Percentiles rank a stretch among this genome's conserved stretches.
phyloP scores from a whole-genome alignment of 192 early-diverging fungal genomes.

The Umbelopsis sp. region DNA sequence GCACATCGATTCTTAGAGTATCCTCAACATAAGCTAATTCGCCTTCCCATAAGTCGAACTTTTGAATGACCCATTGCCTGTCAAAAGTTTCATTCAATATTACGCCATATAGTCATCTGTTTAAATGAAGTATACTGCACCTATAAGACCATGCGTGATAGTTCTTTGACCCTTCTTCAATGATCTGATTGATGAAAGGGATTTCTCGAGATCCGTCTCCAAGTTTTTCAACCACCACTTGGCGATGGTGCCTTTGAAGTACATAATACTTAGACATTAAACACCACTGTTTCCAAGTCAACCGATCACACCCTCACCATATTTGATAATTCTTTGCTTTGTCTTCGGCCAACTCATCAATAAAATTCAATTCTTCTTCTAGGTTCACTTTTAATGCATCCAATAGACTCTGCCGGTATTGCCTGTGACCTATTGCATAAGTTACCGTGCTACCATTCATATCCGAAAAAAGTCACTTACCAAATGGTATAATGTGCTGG shows the following conservation, averaged over 20 bases:
- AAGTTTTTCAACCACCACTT: conserved; percentile 66
- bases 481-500: conserved; percentile 96
- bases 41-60: conserved; percentile 76
- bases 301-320: conserved; percentile 62
- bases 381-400: conserved; percentile 69
- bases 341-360: conserved; percentile 67
- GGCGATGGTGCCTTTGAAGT: conserved; percentile 80
- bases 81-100: background rate
- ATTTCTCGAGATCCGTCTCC: conserved; percentile 65
- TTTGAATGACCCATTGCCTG: conserved; percentile 88
- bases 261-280: background rate
- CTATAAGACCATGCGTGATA: conserved; percentile 98
- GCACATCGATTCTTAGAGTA: conserved; percentile 76
- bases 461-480: conserved; percentile 43
- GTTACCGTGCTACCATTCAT: background rate
- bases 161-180: conserved; percentile 91
- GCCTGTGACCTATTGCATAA: conserved; percentile 41
- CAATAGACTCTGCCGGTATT: conserved; percentile 84
- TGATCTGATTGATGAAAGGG: conserved; percentile 65
- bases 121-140: conserved; percentile 24
- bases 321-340: conserved; percentile 96
- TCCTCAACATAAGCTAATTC: conserved; percentile 79
- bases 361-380: conserved; percentile 75
- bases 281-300: background rate
- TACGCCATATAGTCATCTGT: background rate